phyloP scores from a whole-genome alignment of 768 basidiomycete species.

The Trametes villosa region DNA sequence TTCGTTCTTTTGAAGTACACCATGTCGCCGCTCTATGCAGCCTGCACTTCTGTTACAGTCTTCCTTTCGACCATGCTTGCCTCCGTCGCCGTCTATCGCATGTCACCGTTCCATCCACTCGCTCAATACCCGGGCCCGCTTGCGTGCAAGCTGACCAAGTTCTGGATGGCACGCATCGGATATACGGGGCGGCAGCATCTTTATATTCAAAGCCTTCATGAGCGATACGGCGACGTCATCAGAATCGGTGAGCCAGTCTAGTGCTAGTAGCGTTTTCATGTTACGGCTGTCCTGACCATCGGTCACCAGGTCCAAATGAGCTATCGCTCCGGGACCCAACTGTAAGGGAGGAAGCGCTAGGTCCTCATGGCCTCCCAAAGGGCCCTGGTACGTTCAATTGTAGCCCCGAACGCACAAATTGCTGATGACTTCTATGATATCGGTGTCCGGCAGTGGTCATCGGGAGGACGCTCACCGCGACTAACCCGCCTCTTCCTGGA shows the following conservation, averaged over 20 bases:
- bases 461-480: constrained; percentile 5
- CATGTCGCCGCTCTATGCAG: neutral
- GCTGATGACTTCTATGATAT: neutral
- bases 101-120: constrained; percentile 46
- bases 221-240: constrained; percentile 42
- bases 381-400: constrained; percentile 41
- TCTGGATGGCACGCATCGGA: constrained; percentile 30
- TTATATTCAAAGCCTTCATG: constrained; percentile 38
- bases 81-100: constrained; percentile 39
- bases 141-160: constrained; percentile 33
- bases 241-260: constrained; percentile 41
- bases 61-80: neutral
- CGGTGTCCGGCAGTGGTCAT: neutral
- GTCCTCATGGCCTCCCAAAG: constrained; percentile 44
- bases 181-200: constrained; percentile 36
- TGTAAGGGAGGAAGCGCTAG: neutral
- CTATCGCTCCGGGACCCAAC: constrained; percentile 17
- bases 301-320: constrained; percentile 22
- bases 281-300: neutral
- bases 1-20: neutral
- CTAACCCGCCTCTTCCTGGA: constrained; percentile 5
- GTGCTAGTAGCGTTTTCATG: neutral
- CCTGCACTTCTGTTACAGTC: neutral
- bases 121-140: constrained; percentile 43
- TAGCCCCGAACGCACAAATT: no score